Evolutionary conservation across 495 filamentous ascomycete genomes (phyloP), one percentile per base, ranked within the genome.

Genomic region (Hypoxylon lienhwacheense): DNA sequence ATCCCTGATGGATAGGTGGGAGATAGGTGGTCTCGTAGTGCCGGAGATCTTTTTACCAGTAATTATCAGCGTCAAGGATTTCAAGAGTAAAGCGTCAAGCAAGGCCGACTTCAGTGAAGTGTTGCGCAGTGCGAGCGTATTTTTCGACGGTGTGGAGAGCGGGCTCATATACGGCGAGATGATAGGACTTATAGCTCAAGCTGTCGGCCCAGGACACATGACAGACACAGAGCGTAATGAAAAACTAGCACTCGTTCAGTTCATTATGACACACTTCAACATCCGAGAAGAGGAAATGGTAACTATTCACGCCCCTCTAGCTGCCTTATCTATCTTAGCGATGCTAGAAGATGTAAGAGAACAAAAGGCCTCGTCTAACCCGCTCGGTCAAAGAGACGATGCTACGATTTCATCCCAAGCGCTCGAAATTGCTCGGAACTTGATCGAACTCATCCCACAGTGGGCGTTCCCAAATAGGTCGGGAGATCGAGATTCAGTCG

Each of bases 61-160:
- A n/a, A 81, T 97, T 50, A 73, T 85, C 64, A 91, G 82, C 53
- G 81, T 95, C 34, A 82, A 85, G 54, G 66, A 71, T 12, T 97
- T 89, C 70, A 83, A 91, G 65, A 62, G 66, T 32, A 66, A 71
- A 46, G 73, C 85, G 34, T 48, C 71, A 46, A 77, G 72, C 11
- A 86, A 85, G 61, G 71, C 81, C 8, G 79, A 90, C 25, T 89
- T 91, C 53, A 74, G 79, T n/a, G 93, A 99, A 69, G 89, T 97
- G 1, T 77, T 96, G 28, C 81, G 88, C 44, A 97, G 93, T 60
- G 95, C 92, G 5, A 95, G 85, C 61, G 85, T 90, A 29, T 97
- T 99, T 69, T 97, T 99, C 58, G 92, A 99, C 69, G 92, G 90
- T 4, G 90, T 99, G 22, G 95, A 99, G 69, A 91, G 91, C 56